Evolutionary conservation across 78 protist species (phyloP).

Genomic region (Dictyostelium intermedium): DNA sequence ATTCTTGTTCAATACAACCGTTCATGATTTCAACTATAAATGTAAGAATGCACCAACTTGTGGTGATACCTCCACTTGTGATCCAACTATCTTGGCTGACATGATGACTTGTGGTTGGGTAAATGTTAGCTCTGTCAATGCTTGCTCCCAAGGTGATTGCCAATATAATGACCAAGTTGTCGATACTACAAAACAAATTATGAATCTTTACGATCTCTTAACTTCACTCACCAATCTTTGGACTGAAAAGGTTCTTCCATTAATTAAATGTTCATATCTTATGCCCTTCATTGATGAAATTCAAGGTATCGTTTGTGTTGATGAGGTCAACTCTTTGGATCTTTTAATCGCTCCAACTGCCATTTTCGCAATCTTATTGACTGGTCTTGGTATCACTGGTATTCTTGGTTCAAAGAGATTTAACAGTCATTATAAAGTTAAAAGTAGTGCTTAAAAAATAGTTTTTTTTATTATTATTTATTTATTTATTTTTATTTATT

Average conservation of each 20-base stretch:
- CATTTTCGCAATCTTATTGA: constrained; percentile 6
- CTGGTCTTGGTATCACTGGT: constrained; percentile 22
- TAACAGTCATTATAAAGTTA: background rate
- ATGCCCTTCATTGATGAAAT: constrained; percentile 38
- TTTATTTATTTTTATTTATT: too few species aligned
- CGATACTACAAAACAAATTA: background rate
- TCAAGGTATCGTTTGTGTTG: constrained; percentile 36
- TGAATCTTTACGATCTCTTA: background rate
- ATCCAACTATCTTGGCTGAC: background rate
- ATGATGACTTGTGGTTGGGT: background rate
- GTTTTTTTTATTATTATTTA: too few species aligned
- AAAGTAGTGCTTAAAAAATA: background rate
- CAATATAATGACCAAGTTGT: background rate
- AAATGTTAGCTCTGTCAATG: background rate
- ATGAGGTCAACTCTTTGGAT: constrained; percentile 13
- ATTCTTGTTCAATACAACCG: background rate
- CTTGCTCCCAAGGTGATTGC: background rate
- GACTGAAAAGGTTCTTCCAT: background rate
- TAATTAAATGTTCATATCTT: constrained; percentile 16
- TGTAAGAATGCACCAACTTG: background rate
- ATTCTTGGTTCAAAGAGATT: constrained; percentile 38
- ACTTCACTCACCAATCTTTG: background rate
- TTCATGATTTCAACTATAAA: background rate
- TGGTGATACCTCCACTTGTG: background rate
- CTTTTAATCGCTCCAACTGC: constrained; percentile 39